These are phyloP conservation scores for Globisporangium cylindrosporum DNA, from an alignment of 352 stramenopile genomes.

Conservation along the genomic window DNA sequence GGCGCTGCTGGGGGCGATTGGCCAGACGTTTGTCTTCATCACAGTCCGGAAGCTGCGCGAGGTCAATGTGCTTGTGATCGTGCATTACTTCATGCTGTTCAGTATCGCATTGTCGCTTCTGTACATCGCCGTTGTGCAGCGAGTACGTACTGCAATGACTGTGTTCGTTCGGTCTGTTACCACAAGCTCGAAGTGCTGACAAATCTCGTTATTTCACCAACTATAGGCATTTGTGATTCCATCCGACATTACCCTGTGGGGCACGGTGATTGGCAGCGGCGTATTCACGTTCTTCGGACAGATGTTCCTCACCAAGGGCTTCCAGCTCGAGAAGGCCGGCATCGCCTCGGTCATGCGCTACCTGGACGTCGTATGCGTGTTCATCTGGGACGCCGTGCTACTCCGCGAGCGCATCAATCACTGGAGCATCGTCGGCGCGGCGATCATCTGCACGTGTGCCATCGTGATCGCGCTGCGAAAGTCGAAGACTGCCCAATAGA, in stretches of 20 bases:
- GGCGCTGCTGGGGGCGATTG: constrained; percentile 53
- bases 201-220: neutral
- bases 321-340: neutral
- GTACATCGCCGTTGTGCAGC: constrained; percentile 56
- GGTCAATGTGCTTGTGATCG: constrained; percentile 56
- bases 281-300: neutral
- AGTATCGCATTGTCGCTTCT: constrained; percentile 41
- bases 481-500: neutral
- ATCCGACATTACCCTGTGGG: neutral
- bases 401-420: constrained; percentile 39
- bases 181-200: neutral
- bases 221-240: neutral
- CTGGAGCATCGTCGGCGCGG: constrained; percentile 67
- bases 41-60: constrained; percentile 59
- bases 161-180: neutral
- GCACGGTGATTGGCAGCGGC: neutral
- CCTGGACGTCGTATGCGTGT: neutral
- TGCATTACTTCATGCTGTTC: constrained; percentile 83
- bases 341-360: neutral
- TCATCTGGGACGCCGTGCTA: neutral
- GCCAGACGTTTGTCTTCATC: constrained; percentile 71
- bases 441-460: constrained; percentile 66
- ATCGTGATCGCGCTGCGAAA: constrained; percentile 66
- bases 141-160: constrained; percentile 20
- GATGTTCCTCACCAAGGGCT: neutral